Base-by-base conservation (phyloP, 805 yeast species). In the Kuraishia borneana region DNA sequence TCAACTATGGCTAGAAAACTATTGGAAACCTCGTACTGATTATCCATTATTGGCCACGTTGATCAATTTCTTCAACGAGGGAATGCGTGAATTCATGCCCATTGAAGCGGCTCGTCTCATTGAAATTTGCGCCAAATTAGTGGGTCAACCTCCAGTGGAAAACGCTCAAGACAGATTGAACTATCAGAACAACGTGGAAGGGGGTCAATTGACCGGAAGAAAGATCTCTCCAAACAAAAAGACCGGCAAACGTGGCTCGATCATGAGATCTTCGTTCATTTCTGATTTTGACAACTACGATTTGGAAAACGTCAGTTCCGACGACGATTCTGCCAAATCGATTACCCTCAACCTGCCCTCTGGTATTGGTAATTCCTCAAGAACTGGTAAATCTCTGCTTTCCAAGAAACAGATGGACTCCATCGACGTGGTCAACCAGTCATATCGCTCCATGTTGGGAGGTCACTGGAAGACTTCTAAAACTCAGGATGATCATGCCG, bases 1-100 rank as follows among this genome's bases (percentile, higher is more conserved):
- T 49, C 82, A 76, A 51, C 61, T 73, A 23, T 89, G 98, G 98
- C 58, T 89, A 53, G 94, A 85, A 53, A 78, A 92, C 34, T 87
- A 81, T 51, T 89, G 96, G 96, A 73, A 76, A 41, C 72, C 70
- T 32, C 63, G 67, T 29, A 36, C 55, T 5, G 95, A 87, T 51
- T 70, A 69, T 40, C 56, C 54, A 18, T 60, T 77, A 26, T 57
- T 87, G 31, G 73, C 92, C 9, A 78, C 84, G 0, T 58, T 85
- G 46, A 67, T 82, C 30, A 82, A 82, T 47, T 81, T 85, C 49
- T 77, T 83, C 48, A 83, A 82, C 51, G 94, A 83, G 53, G 85
- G 77, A 10, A 64, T 76, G n/a, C 62, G 72, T n/a, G 47, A 53
- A 9, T 62, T 53, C 37, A 56, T 81, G 35, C 94, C 92, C 1